Conservation (phyloP, 139 green algal species). For the Coccomyxa sp. region DNA sequence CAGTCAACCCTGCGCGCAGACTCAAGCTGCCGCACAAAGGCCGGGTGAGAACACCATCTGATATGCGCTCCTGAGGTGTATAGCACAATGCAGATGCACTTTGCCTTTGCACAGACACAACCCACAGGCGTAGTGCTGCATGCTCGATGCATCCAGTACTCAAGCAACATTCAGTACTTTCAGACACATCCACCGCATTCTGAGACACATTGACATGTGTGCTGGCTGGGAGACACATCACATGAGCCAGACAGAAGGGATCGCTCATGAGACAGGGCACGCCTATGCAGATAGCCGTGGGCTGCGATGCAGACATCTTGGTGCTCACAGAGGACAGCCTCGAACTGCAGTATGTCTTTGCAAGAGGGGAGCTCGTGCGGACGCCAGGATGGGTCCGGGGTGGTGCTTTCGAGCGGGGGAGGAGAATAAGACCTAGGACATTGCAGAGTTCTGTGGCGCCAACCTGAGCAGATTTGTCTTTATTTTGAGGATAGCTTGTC, state of each 20-base stretch:
- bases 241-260: too few relatives aligned
- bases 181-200: not conserved
- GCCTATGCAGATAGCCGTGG: slow-evolving; percentile 9
- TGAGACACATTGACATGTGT: not conserved
- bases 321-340: slow-evolving; percentile 16
- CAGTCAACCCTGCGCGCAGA: slow-evolving; percentile 16
- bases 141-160: not conserved
- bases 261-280: not conserved
- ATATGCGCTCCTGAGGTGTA: not conserved
- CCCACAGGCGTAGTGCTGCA: too few relatives aligned
- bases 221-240: too few relatives aligned
- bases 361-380: slow-evolving; percentile 18
- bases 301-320: slow-evolving; percentile 32
- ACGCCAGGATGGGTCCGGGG: slow-evolving; percentile 30
- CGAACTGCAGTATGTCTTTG: slow-evolving; percentile 21
- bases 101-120: not conserved
- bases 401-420: slow-evolving; percentile 31
- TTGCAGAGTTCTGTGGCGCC: too few relatives aligned
- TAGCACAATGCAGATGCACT: not conserved
- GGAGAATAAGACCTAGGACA: too few relatives aligned
- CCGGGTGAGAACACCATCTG: slow-evolving; percentile 1
- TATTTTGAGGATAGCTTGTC: too few relatives aligned
- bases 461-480: too few relatives aligned
- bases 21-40: slow-evolving; percentile 33
- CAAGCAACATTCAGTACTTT: not conserved